Conservation (phyloP, 1,284 basidiomycete species). For the Earliella scabrosa region DNA sequence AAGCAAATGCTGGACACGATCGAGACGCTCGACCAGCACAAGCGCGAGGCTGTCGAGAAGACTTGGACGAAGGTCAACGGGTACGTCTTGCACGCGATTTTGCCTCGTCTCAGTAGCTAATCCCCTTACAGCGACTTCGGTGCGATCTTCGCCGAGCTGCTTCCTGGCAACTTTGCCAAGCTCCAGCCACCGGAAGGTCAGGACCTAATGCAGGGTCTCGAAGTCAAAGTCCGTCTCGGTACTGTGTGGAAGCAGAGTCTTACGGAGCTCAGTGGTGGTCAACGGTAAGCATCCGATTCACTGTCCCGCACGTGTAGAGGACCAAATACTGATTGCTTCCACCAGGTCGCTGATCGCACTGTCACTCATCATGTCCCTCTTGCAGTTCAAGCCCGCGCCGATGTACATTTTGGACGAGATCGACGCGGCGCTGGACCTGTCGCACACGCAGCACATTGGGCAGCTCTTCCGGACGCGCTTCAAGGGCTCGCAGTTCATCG, state of each 20-base stretch:
- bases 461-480: slow-evolving; percentile 97
- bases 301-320: neutral
- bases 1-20: slow-evolving; percentile 97
- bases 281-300: slow-evolving; percentile 64
- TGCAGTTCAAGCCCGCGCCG: slow-evolving; percentile 99
- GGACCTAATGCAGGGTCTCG: slow-evolving; percentile 93
- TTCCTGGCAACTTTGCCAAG: slow-evolving; percentile 97
- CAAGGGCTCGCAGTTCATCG: slow-evolving; percentile 97
- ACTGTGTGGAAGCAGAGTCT: slow-evolving; percentile 97
- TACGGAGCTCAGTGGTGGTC: slow-evolving; percentile 96
- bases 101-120: neutral
- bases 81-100: slow-evolving; percentile 50
- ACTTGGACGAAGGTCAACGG: slow-evolving; percentile 96
- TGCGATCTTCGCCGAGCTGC: slow-evolving; percentile 92
- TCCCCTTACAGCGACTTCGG: slow-evolving; percentile 82
- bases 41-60: slow-evolving; percentile 90
- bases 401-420: slow-evolving; percentile 99
- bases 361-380: slow-evolving; percentile 95
- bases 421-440: slow-evolving; percentile 94
- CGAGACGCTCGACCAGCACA: slow-evolving; percentile 91
- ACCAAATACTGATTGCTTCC: no score
- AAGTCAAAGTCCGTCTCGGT: slow-evolving; percentile 96
- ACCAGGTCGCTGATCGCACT: slow-evolving; percentile 95
- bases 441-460: slow-evolving; percentile 97
- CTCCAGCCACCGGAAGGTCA: slow-evolving; percentile 93